These are phyloP conservation scores for Linnemannia schmuckeri DNA, from an alignment of 192 early-diverging fungal genomes.

Conservation along the genomic window DNA sequence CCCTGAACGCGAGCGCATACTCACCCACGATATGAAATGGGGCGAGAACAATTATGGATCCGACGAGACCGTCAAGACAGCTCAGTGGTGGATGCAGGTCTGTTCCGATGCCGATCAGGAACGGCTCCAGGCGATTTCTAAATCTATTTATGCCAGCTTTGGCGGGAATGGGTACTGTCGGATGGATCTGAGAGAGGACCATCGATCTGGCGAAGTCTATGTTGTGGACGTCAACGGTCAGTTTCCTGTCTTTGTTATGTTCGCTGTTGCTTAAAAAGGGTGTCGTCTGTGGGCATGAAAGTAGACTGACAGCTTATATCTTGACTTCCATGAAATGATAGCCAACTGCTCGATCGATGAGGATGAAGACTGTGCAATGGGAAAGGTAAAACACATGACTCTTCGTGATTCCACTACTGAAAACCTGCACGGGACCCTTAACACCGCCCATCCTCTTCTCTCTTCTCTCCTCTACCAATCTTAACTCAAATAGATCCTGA, in stretches of 20 bases:
- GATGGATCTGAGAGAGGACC: constrained; percentile 52
- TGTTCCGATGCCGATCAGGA: constrained; percentile 34
- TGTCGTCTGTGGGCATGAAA: background rate
- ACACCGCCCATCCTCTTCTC: background rate
- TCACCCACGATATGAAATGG: constrained; percentile 52
- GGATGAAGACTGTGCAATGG: constrained; percentile 41
- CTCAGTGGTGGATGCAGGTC: constrained; percentile 52
- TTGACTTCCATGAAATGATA: background rate
- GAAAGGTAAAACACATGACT: constrained; percentile 18
- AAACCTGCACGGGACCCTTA: too few relatives aligned
- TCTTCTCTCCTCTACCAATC: too few relatives aligned
- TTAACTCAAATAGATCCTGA: constrained; percentile 27
- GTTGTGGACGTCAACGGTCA: constrained; percentile 52
- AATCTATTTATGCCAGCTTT: constrained; percentile 38
- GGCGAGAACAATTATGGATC: constrained; percentile 42
- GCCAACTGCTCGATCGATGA: constrained; percentile 43
- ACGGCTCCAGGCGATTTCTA: constrained; percentile 15
- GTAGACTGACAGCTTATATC: background rate
- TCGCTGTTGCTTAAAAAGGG: background rate
- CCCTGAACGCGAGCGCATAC: constrained; percentile 40
- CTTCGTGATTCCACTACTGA: background rate
- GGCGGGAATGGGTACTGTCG: constrained; percentile 48
- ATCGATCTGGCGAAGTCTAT: constrained; percentile 33
- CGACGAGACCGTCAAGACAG: constrained; percentile 27
- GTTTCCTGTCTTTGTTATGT: background rate